Evolutionary conservation across 1,284 basidiomycete species (phyloP), one percentile per base, ranked within the genome.

Genomic region (Somion occarium): DNA sequence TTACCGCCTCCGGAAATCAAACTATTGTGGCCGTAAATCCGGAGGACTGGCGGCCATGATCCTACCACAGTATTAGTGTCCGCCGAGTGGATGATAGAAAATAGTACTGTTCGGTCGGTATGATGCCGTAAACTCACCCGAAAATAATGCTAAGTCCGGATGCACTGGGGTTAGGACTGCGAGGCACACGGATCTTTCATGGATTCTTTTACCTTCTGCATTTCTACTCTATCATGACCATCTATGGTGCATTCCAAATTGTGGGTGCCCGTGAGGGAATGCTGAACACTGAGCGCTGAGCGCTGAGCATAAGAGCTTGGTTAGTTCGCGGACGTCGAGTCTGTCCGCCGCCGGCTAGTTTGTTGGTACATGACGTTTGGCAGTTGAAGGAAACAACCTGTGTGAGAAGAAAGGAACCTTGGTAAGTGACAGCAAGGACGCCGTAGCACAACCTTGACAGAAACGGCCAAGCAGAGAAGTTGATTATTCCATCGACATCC

Each of bases 181-280:
- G 63, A 64, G 61, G 63, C 59, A 62, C 61, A 54, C 63, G 63
- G 63, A 63, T 56, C 51, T 44, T 46, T 19, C 24, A 42, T 20
- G 5, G 5, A 5, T 15, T 34, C 7, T 34, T 34, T 34, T 23
- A 48, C 20, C 20, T 41, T 47, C 51, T 4, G 23, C 52, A 50
- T 53, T 30, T 49, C 44, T 26, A 18, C 12, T 15, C 44, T 46
- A 15, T 26, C 37, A 7, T 34, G 30, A 7, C 30, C 15, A 34
- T 15, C 30, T 15, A 34, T 15, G n/a, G n/a, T n/a, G n/a, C n/a
- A n/a, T n/a, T n/a, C n/a, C n/a, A n/a, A n/a, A n/a, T n/a, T n/a
- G n/a, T n/a, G n/a, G n/a, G n/a, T n/a, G n/a, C n/a, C n/a, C n/a
- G n/a, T n/a, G n/a, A n/a, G n/a, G n/a, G n/a, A n/a, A n/a, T n/a